A percentile compares a stretch with the other conserved stretches of the same genome.
phyloP scores from a whole-genome alignment of 106 monocot genomes.

The Dactylorhiza incarnata region DNA sequence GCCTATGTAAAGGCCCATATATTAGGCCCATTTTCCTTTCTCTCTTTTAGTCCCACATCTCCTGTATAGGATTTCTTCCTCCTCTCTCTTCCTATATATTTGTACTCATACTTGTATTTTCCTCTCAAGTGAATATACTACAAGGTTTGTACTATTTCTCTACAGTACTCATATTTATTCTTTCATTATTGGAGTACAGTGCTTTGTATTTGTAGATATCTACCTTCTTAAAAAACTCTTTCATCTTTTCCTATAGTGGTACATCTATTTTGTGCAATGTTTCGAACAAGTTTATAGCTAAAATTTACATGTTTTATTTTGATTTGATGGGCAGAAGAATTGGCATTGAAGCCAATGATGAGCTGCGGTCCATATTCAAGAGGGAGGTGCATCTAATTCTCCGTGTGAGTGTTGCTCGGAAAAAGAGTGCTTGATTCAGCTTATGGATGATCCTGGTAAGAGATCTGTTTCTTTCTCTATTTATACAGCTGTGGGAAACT shows the following conservation, averaged over 20 bases:
- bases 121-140: too few relatives aligned
- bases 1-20: too few relatives aligned
- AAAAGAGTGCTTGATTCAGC: constrained; percentile 30
- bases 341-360: constrained; percentile 94
- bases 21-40: too few relatives aligned
- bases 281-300: neutral
- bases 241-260: neutral
- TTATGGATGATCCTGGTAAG: neutral
- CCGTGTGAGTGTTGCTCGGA: constrained; percentile 74
- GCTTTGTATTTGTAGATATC: neutral
- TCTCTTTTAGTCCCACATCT: too few relatives aligned
- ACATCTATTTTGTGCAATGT: neutral
- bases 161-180: neutral
- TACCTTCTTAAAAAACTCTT: neutral
- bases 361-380: constrained; percentile 85
- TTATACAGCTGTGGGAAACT: neutral
- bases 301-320: neutral
- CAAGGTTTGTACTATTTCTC: too few relatives aligned
- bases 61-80: too few relatives aligned
- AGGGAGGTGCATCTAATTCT: constrained; percentile 94
- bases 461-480: neutral
- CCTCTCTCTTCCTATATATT: too few relatives aligned
- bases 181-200: neutral
- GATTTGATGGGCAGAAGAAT: constrained; percentile 65
- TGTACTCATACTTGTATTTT: too few relatives aligned